phyloP scores from a whole-genome alignment of 2,329 filamentous ascomycete genomes.

The Fusarium sp. region DNA sequence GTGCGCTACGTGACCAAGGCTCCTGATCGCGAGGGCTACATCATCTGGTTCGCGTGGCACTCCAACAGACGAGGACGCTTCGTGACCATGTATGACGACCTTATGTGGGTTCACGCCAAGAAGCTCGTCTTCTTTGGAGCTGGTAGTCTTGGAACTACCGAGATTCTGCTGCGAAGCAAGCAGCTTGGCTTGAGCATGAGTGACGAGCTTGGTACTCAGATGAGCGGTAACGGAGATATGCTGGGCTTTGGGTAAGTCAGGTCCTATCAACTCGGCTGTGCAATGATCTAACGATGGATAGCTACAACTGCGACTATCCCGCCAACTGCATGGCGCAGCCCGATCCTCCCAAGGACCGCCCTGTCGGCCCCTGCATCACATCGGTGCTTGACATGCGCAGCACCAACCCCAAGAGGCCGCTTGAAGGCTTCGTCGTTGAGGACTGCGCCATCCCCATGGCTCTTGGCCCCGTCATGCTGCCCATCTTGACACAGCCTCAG shows the following conservation, averaged over 20 bases:
- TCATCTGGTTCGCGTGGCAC: conserved; percentile 77
- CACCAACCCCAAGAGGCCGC: conserved; percentile 61
- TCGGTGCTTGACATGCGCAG: conserved; percentile 73
- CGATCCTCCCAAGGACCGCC: conserved; percentile 65
- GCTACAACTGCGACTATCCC: conserved; percentile 72
- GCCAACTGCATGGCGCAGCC: conserved; percentile 71
- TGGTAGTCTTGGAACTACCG: conserved; percentile 75
- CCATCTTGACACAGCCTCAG: conserved; percentile 54
- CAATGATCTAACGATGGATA: conserved; percentile 35
- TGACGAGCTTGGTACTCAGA: conserved; percentile 69
- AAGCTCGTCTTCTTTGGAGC: conserved; percentile 78
- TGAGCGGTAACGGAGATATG: conserved; percentile 79
- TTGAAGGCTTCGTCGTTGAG: conserved; percentile 76
- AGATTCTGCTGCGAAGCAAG: conserved; percentile 75
- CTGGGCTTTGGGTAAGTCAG: conserved; percentile 70
- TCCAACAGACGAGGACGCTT: conserved; percentile 71
- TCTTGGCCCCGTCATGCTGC: conserved; percentile 65
- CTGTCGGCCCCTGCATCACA: conserved; percentile 74
- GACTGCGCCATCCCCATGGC: conserved; percentile 74
- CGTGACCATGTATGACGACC: conserved; percentile 68
- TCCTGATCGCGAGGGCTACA: conserved; percentile 68
- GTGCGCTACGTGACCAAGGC: conserved; percentile 74
- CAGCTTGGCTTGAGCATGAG: conserved; percentile 72
- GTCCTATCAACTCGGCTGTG: not conserved
- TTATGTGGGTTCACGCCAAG: conserved; percentile 78